These are phyloP conservation scores for Colletotrichum eremochloae DNA, from an alignment of 2,329 filamentous ascomycete species.

Conservation along the genomic window DNA sequence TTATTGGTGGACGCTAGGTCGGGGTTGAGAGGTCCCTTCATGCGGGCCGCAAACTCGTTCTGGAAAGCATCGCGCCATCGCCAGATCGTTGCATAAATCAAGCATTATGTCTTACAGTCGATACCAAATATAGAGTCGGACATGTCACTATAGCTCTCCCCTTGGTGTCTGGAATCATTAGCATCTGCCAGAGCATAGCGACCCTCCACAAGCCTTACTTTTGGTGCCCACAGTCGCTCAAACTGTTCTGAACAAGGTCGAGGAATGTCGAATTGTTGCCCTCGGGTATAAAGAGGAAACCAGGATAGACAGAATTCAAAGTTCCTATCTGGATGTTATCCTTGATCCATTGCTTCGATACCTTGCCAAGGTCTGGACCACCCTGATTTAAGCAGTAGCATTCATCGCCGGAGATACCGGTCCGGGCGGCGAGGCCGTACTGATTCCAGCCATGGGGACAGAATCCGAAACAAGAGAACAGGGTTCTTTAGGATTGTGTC, in stretches of 20 bases:
- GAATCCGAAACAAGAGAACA: slow-evolving; percentile 47
- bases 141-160: slow-evolving; percentile 48
- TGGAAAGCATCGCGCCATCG: slow-evolving; percentile 57
- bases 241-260: slow-evolving; percentile 62
- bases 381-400: slow-evolving; percentile 59
- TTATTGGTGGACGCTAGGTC: slow-evolving; percentile 56
- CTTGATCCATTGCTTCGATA: slow-evolving; percentile 65
- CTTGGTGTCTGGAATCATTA: slow-evolving; percentile 42
- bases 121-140: slow-evolving; percentile 47
- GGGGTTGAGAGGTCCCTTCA: slow-evolving; percentile 52
- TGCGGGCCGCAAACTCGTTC: slow-evolving; percentile 57
- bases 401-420: slow-evolving; percentile 59
- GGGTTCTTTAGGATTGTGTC: too few species aligned
- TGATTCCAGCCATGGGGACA: slow-evolving; percentile 68
- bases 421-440: slow-evolving; percentile 68
- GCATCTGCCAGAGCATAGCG: slow-evolving; percentile 56
- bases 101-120: slow-evolving; percentile 47
- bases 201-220: slow-evolving; percentile 65
- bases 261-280: slow-evolving; percentile 66
- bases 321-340: slow-evolving; percentile 65
- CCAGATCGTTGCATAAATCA: slow-evolving; percentile 56
- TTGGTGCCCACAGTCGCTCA: slow-evolving; percentile 60
- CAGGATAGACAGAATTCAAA: slow-evolving; percentile 59
- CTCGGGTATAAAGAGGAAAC: slow-evolving; percentile 66
- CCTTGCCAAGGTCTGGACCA: slow-evolving; percentile 59